A percentile compares a stretch with the other conserved stretches of the same genome.
phyloP scores from a whole-genome alignment of 179 eudicot species.

The Dionaea muscipula region DNA sequence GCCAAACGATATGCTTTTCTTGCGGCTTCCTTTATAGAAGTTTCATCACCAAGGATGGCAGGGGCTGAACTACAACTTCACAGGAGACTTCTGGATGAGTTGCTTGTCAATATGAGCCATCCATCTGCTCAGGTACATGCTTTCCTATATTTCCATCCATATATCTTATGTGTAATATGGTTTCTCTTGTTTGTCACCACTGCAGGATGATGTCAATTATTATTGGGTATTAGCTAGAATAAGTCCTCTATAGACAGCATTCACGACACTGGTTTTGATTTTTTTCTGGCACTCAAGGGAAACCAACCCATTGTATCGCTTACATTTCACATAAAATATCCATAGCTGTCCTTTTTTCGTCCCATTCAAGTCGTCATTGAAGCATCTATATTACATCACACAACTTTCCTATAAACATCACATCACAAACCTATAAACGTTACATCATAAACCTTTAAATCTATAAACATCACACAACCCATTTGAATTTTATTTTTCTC shows the following conservation, averaged over 20 bases:
- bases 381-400: no score
- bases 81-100: slow-evolving; percentile 58
- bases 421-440: no score
- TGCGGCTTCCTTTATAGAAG: slow-evolving; percentile 74
- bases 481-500: no score
- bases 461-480: no score
- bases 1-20: slow-evolving; percentile 86
- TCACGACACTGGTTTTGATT: neutral
- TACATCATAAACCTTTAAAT: no score
- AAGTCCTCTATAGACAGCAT: neutral
- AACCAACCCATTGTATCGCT: neutral
- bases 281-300: neutral
- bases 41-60: slow-evolving; percentile 77
- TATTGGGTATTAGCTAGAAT: no score
- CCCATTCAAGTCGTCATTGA: no score
- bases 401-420: no score
- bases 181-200: neutral
- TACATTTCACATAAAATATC: no score
- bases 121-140: slow-evolving; percentile 79
- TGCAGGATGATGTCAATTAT: no score
- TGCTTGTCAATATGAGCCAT: slow-evolving; percentile 77
- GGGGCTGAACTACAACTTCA: slow-evolving; percentile 60
- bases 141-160: neutral
- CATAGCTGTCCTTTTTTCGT: neutral
- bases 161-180: neutral